phyloP scores from a whole-genome alignment of 768 basidiomycete species.

The Multifurca ochricompacta region DNA sequence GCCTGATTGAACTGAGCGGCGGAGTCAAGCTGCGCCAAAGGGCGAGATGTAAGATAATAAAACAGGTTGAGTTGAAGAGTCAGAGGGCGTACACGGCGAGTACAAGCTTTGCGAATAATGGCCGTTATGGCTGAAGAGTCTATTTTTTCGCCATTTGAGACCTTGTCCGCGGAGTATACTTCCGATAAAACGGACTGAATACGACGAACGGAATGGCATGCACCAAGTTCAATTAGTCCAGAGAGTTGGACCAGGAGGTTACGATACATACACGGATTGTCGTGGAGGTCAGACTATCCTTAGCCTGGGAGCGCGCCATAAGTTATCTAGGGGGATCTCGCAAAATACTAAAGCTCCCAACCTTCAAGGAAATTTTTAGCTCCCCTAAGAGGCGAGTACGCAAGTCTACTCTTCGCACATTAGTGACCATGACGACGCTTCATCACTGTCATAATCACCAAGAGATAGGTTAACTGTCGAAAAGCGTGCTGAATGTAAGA shows the following conservation, averaged over 20 bases:
- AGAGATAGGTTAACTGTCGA: background rate
- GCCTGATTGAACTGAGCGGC: conserved; percentile 48
- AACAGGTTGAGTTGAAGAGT: background rate
- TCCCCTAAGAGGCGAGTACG: conserved; percentile 43
- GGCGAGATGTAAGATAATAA: background rate
- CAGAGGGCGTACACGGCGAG: conserved; percentile 45
- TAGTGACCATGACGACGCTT: background rate
- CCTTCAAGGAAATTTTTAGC: conserved; percentile 67
- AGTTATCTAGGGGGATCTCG: background rate
- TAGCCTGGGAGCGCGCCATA: conserved; percentile 34
- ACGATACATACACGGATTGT: conserved; percentile 37
- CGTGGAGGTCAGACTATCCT: conserved; percentile 48
- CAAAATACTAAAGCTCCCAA: conserved; percentile 21
- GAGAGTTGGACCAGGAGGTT: background rate
- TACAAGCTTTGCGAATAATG: conserved; percentile 50
- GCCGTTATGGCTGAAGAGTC: conserved; percentile 41
- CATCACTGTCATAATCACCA: background rate
- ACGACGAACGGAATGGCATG: background rate
- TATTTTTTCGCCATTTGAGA: conserved; percentile 33
- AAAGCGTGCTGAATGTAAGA: background rate
- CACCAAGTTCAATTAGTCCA: background rate
- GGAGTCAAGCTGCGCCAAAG: conserved; percentile 44
- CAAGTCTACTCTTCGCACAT: conserved; percentile 34
- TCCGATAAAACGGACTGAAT: conserved; percentile 60
- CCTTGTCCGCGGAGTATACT: conserved; percentile 60